Evolutionary conservation across 768 basidiomycete species (phyloP), one percentile per base, ranked within the genome.

Genomic region (Lactarius sp.): DNA sequence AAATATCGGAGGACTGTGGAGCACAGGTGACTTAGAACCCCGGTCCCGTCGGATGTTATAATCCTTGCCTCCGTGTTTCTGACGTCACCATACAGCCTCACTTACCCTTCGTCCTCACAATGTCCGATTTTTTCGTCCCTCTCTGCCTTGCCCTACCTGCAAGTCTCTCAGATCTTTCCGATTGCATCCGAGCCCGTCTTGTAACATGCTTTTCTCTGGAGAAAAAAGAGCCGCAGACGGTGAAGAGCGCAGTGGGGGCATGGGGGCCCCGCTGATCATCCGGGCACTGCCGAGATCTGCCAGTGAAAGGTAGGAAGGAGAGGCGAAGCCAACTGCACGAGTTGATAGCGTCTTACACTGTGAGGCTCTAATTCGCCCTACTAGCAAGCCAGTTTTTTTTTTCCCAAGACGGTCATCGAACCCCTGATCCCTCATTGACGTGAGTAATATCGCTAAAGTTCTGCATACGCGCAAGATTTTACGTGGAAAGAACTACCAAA

Each of bases 81-180:
- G 62, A 64, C 62, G 58, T 64, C 62, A 54, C 22, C 33, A 10
- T 49, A 37, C 49, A 14, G 12, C 39, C 44, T 51, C 53, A 44
- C 51, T 27, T 49, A 52, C 57, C 50, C 51, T 20, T 53, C 5
- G 42, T 46, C 62, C 62, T 22, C 62, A 41, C 52, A 63, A 59
- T 58, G 47, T 34, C 60, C 60, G 8, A 37, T 1, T 14, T 27
- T 14, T 31, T 22, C 46, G 16, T 34, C 33, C 27, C 31, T 37
- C 51, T 44, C 33, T 46, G 42, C 42, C 33, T 60, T 33, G 16
- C 20, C 6, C 8, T 18, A n/a, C 37, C 50, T 37, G 6, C 60
- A 20, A 7, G 16, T n/a, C 52, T 36, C 44, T 8, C 14, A 14
- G 7, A 31, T 41, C 36, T 22, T 31, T 4, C 34, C 10, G 41